These are phyloP conservation scores for Venustampulla echinocandica DNA, from an alignment of 495 filamentous ascomycete genomes.

Conservation along the genomic window DNA sequence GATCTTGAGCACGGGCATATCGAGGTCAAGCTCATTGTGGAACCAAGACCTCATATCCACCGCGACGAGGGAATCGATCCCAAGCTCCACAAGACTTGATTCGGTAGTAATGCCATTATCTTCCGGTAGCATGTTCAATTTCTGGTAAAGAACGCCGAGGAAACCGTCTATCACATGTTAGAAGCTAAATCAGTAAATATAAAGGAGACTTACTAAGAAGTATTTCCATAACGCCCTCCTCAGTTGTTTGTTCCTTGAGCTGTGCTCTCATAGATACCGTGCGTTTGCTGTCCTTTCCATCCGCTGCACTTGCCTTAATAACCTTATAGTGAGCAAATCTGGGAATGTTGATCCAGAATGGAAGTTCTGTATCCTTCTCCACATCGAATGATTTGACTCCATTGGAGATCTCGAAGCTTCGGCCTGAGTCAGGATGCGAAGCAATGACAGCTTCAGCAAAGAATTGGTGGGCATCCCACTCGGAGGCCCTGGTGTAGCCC, in stretches of 20 bases:
- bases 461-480: constrained; percentile 51
- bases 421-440: constrained; percentile 21
- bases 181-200: too few relatives aligned
- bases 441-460: constrained; percentile 49
- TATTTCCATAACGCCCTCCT: background rate
- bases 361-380: background rate
- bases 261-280: constrained; percentile 20
- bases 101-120: background rate
- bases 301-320: constrained; percentile 2
- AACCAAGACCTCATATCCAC: constrained; percentile 32
- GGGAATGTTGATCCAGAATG: constrained; percentile 11
- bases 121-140: background rate
- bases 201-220: too few relatives aligned
- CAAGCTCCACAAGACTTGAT: constrained; percentile 25
- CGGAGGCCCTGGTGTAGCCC: constrained; percentile 38
- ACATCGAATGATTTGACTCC: background rate
- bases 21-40: constrained; percentile 29
- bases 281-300: constrained; percentile 13
- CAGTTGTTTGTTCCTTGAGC: constrained; percentile 1
- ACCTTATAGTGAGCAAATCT: constrained; percentile 12
- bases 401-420: background rate
- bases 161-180: background rate
- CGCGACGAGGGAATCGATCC: constrained; percentile 30
- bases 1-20: constrained; percentile 42
- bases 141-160: background rate